Percentiles rank a stretch among this genome's conserved stretches.
These are phyloP conservation scores for Hypoxylon cercidicola DNA, from an alignment of 495 filamentous ascomycete genomes.

Conservation along the genomic window DNA sequence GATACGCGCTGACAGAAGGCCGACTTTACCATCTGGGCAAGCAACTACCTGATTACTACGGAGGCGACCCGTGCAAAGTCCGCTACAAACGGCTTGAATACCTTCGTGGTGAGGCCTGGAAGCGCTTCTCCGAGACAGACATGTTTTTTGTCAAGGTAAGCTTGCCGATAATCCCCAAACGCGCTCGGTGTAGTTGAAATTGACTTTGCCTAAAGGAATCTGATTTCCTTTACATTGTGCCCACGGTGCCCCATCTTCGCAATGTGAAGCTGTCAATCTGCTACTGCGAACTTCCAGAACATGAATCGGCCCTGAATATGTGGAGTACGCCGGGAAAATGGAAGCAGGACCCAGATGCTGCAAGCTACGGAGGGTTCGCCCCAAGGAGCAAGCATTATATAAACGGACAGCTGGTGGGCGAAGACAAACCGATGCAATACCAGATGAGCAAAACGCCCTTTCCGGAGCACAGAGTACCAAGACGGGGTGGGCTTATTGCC, in stretches of 20 bases:
- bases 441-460: conserved; percentile 56
- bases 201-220: conserved; percentile 63
- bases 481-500: conserved; percentile 54
- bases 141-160: conserved; percentile 82
- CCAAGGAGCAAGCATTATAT: conserved; percentile 60
- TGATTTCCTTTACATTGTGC: conserved; percentile 78
- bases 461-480: conserved; percentile 56
- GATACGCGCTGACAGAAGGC: conserved; percentile 58
- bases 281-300: conserved; percentile 62
- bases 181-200: conserved; percentile 11
- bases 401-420: conserved; percentile 56
- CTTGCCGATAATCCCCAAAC: background rate
- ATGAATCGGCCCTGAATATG: conserved; percentile 48
- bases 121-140: conserved; percentile 64
- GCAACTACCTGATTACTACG: conserved; percentile 56
- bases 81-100: conserved; percentile 49
- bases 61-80: conserved; percentile 51
- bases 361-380: conserved; percentile 51
- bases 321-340: conserved; percentile 58
- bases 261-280: conserved; percentile 65
- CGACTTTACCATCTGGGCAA: conserved; percentile 57
- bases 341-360: conserved; percentile 61
- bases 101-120: conserved; percentile 56
- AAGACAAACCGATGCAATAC: conserved; percentile 50
- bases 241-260: conserved; percentile 74